Evolutionary conservation across 1,284 basidiomycete species (phyloP), one percentile per base, ranked within the genome.

Genomic region (Marasmius fiardii): DNA sequence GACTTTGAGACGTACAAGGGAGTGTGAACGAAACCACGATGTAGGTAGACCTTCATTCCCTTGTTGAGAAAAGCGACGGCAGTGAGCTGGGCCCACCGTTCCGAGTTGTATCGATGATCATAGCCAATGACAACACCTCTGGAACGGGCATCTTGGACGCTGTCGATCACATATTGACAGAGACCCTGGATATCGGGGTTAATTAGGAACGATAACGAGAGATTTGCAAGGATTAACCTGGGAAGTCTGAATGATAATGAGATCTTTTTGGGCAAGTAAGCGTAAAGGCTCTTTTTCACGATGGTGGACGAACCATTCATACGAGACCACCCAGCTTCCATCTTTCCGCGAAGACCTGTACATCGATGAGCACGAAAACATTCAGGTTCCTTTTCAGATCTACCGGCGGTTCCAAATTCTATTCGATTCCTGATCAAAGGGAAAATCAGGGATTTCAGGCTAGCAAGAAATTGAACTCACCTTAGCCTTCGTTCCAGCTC

Each of bases 391-490:
- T 55, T 41, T 28, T 10, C 7, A 52, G 11, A 5, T 51, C 23
- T 53, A 90, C 91, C 91, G 57, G 92, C 92, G 31, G 92, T 94
- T 5, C 92, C 92, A 67, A 94, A 94, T 58, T 88, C 82, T 61
- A 94, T 93, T 23, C 92, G 81, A 12, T 74, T 71, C 60, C 86
- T 89, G 65, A 35, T 23, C 43, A 23, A 20, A 12, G 1, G 39
- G 3, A 35, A 43, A 12, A 53, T 31, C 35, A 14, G 16, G 52
- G 51, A 45, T 50, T 51, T 24, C 54, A 54, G 24, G 18, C 20
- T 51, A 61, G 44, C 57, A 23, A n/a, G 20, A 44, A 11, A 39
- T 48, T 31, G 23, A 23, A 55, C 52, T 39, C 61, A 84, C 85
- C 80, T 80, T 75, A 90, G 77, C 31, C 86, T 74, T 57, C 68